These are phyloP conservation scores for Penicillium oxalicum DNA, from an alignment of 2,329 filamentous ascomycete genomes.

Conservation along the genomic window DNA sequence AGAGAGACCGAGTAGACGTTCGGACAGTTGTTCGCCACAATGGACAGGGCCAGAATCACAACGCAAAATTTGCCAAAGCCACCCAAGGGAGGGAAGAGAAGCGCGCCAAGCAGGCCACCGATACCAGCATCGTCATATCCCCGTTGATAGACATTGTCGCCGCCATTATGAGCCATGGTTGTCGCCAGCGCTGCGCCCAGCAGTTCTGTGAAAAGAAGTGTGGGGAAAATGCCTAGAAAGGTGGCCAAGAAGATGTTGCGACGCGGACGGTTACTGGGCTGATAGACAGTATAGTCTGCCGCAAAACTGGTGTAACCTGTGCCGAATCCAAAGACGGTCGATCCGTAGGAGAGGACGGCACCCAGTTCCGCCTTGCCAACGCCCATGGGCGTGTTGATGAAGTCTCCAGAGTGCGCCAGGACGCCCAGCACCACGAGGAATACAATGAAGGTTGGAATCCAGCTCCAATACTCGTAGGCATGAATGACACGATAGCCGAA, in stretches of 20 bases:
- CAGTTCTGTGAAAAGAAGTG: constrained; percentile 67
- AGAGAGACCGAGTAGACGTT: constrained; percentile 66
- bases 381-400: constrained; percentile 55
- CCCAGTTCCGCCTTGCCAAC: constrained; percentile 56
- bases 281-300: constrained; percentile 77
- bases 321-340: constrained; percentile 61
- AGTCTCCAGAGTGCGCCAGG: constrained; percentile 61
- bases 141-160: constrained; percentile 48
- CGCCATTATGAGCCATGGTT: constrained; percentile 51
- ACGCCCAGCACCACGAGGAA: constrained; percentile 64
- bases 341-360: constrained; percentile 57
- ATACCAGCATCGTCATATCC: constrained; percentile 56
- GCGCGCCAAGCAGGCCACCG: constrained; percentile 61
- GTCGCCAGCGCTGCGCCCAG: constrained; percentile 65
- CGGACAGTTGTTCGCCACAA: constrained; percentile 64
- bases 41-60: constrained; percentile 58
- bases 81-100: constrained; percentile 55
- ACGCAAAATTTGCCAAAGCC: constrained; percentile 67
- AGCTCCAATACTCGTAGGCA: constrained; percentile 67
- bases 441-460: constrained; percentile 65
- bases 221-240: constrained; percentile 61
- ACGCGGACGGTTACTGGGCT: constrained; percentile 56
- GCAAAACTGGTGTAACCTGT: constrained; percentile 69
- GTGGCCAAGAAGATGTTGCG: constrained; percentile 62
- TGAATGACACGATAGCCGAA: constrained; percentile 73